Base-by-base conservation (phyloP, 371 early-diverging fungal genomes). In the Saksenaea oblongispora region DNA sequence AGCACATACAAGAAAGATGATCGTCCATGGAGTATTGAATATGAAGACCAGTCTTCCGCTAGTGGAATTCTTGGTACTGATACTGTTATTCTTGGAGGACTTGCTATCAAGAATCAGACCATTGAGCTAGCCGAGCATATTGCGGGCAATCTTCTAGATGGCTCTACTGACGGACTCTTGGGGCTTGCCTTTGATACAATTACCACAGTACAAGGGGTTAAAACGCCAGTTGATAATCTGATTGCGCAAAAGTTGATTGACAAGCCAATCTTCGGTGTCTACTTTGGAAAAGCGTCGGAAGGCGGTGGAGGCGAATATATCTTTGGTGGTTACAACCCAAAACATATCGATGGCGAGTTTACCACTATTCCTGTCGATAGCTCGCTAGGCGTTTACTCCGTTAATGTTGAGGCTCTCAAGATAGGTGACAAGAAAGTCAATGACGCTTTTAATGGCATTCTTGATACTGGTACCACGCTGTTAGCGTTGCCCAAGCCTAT, bases 401-500 rank as follows among this genome's bases (percentile, higher is more conserved):
- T 66, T 0, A 47, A 24, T n/a, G 36, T 62, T 15, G 41, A 58
- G 3, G 13, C 31, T 3, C 22, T 55, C 15, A 42, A 15, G 9
- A 26, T 41, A 4, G 59, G 44, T 9, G n/a, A 26, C 35, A 41
- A 36, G 18, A 34, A 17, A 17, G 24, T 59, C 26, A 28, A 26
- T 31, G 27, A 24, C 18, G 5, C 53, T 11, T 63, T 63, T 51
- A 14, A 26, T 1, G 83, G 76, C 7, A 83, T 84, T 56, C 63
- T 84, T 51, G 85, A 83, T 58, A 85, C 86, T 2, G 82, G 84
- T 14, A 82, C 84, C 28, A 84, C 81, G 1, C 61, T 83, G 17
- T 65, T 87, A 63, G 69, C 85, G 35, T 74, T 85, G 36, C 78
- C 79, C 31, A 62, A 71, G 5, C 42, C 61, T 17, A 63, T 78